Evolutionary conservation across 768 basidiomycete genomes (phyloP), one percentile per base, ranked within the genome.

Genomic region (Phlebiopsis flavidoalba): DNA sequence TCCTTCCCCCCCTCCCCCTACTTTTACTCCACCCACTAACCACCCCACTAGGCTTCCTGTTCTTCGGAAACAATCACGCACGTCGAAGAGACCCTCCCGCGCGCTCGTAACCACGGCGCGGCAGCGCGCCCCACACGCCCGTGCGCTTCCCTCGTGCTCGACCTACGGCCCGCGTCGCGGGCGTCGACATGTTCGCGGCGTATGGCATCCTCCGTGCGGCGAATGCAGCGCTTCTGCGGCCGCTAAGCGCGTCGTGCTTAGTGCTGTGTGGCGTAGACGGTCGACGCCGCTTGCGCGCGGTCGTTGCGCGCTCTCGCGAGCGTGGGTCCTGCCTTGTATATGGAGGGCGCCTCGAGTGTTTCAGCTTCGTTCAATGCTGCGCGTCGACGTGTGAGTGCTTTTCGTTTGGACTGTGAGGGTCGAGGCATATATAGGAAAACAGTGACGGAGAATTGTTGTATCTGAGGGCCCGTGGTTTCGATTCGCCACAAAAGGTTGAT

Each of bases 201-300:
- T 96, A 98, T n/a, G 69, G 96, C 95, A 0, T 93, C n/a, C n/a
- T n/a, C 98, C 64, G 91, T 98, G 43, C 84, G n/a, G 96, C 10
- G 81, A n/a, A n/a, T 98, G 8, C 94, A 96, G 64, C 81, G 95
- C 7, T 69, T 98, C 8, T 76, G 98, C 31, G 77, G n/a, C 83
- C 5, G 83, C 83, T 2, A 89, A 88, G 67, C 79, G 79, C n/a
- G 88, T 98, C 57, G 82, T 88, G 1, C 78, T 99, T 21, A n/a
- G 92, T 98, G 21, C 84, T 99, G 60, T 98, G 95, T 70, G 96
- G 96, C 0, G 83, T 91, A 52, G 72, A 77, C 1, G 75, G n/a
- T n/a, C n/a, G n/a, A n/a, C n/a, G n/a, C n/a, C 76, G 0, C 83
- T 88, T 10, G 85, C 86, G 0, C 26, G n/a, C 67, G 81, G 0